Percentiles rank a stretch among this genome's conserved stretches.
These are phyloP conservation scores for Exophiala xenobiotica DNA, from an alignment of 2,329 filamentous ascomycete species.

Conservation along the genomic window DNA sequence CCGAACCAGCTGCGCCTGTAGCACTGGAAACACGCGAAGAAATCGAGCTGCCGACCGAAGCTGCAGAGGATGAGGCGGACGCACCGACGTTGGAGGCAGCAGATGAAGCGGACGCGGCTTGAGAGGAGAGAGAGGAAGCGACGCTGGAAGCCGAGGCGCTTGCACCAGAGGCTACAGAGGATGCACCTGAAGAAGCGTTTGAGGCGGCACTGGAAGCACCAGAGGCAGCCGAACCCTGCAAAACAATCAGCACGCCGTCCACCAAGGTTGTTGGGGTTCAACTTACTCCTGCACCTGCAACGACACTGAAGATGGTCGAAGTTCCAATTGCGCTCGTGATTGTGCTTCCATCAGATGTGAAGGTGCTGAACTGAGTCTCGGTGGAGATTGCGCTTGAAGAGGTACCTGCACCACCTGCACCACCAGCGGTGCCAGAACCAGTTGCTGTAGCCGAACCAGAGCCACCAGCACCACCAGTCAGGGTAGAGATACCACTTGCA, in stretches of 20 bases:
- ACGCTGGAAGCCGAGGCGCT: slow-evolving; percentile 14
- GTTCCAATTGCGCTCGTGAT: slow-evolving; percentile 28
- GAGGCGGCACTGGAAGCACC: slow-evolving; percentile 13
- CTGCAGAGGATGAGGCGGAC: slow-evolving; percentile 27
- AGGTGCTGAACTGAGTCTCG: slow-evolving; percentile 25
- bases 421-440: slow-evolving; percentile 7
- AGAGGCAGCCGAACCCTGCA: slow-evolving; percentile 12
- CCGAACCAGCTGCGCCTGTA: slow-evolving; percentile 16
- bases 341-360: slow-evolving; percentile 29
- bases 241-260: slow-evolving; percentile 8
- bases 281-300: slow-evolving; percentile 10
- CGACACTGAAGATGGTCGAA: slow-evolving; percentile 27
- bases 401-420: slow-evolving; percentile 11
- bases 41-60: slow-evolving; percentile 20
- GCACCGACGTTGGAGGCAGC: slow-evolving; percentile 24
- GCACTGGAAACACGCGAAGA: slow-evolving; percentile 22
- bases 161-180: slow-evolving; percentile 25
- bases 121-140: slow-evolving; percentile 20
- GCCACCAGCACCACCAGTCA: slow-evolving; percentile 1
- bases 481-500: slow-evolving; percentile 5
- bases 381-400: slow-evolving; percentile 27
- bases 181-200: slow-evolving; percentile 14
- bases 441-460: slow-evolving; percentile 17
- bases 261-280: neutral
- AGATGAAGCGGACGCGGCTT: slow-evolving; percentile 22